Evolutionary conservation across 1,284 basidiomycete species (phyloP).

Genomic region (Fomitopsis pinicola): DNA sequence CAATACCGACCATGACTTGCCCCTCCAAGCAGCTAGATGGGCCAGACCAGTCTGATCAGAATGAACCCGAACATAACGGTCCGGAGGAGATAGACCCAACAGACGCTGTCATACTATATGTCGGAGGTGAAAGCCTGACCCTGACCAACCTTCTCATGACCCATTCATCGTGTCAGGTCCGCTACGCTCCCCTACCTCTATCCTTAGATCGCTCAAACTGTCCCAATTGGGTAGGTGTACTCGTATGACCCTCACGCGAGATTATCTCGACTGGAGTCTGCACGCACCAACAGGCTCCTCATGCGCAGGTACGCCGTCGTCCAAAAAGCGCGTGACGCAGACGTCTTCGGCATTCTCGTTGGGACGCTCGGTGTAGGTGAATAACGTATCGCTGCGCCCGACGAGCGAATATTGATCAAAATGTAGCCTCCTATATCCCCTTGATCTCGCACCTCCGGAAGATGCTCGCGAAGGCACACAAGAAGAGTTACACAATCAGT

Average conservation of each 20-base stretch:
- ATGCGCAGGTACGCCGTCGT: slow-evolving; percentile 89
- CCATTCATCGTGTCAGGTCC: slow-evolving; percentile 46
- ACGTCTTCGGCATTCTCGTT: slow-evolving; percentile 93
- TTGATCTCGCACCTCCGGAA: slow-evolving; percentile 75
- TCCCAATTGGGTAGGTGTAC: slow-evolving; percentile 47
- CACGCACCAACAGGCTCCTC: slow-evolving; percentile 76
- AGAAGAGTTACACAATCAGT: slow-evolving; percentile 92
- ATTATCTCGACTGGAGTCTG: slow-evolving; percentile 53
- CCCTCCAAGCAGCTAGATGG: neutral
- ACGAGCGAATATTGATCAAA: neutral
- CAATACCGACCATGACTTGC: slow-evolving; percentile 10
- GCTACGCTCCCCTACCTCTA: slow-evolving; percentile 5
- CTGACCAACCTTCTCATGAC: slow-evolving; percentile 88
- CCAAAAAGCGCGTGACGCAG: slow-evolving; percentile 87
- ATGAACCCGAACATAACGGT: neutral
- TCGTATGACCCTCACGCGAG: slow-evolving; percentile 68
- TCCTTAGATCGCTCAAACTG: neutral
- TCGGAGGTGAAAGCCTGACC: slow-evolving; percentile 80
- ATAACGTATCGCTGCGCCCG: slow-evolving; percentile 13
- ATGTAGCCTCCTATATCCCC: slow-evolving; percentile 62
- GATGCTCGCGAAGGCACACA: slow-evolving; percentile 59
- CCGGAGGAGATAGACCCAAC: slow-evolving; percentile 1
- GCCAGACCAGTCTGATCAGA: neutral
- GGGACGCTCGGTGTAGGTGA: slow-evolving; percentile 89
- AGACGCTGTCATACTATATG: slow-evolving; percentile 62